A percentile compares a stretch with the other conserved stretches of the same genome.
These are phyloP conservation scores for Flaveria trinervia DNA, from an alignment of 129 eudicot species.

Conservation along the genomic window DNA sequence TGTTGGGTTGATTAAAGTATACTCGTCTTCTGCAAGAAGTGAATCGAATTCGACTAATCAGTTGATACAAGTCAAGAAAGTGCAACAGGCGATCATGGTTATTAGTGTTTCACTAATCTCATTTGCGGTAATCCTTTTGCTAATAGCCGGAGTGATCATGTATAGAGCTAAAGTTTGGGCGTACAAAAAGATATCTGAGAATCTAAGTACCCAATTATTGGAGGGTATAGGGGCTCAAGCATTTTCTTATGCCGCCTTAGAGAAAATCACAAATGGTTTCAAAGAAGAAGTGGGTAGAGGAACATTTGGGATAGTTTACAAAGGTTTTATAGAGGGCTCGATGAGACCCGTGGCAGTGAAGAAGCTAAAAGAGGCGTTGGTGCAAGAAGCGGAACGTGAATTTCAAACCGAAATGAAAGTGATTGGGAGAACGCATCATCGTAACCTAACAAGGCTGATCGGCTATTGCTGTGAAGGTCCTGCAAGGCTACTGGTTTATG, in stretches of 20 bases:
- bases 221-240: constrained; percentile 20
- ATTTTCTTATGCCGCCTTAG: constrained; percentile 43
- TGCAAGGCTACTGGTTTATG: constrained; percentile 39
- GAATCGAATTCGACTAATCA: constrained; percentile 16
- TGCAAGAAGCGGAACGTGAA: constrained; percentile 36
- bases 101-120: constrained; percentile 28
- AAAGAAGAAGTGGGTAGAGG: constrained; percentile 48
- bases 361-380: neutral
- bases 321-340: constrained; percentile 34
- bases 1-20: constrained; percentile 21
- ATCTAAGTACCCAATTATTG: constrained; percentile 15
- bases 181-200: constrained; percentile 2
- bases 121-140: constrained; percentile 1
- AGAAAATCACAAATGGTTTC: constrained; percentile 34
- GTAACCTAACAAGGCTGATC: constrained; percentile 38
- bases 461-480: constrained; percentile 50
- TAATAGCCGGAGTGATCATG: constrained; percentile 27
- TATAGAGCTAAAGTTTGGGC: constrained; percentile 16
- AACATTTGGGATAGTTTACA: constrained; percentile 49
- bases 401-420: constrained; percentile 46
- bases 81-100: neutral
- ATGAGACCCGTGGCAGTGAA: constrained; percentile 43
- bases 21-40: neutral
- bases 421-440: constrained; percentile 49
- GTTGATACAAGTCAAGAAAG: neutral